Evolutionary conservation across 2,329 filamentous ascomycete genomes (phyloP).

Genomic region (Pseudogymnoascus sp.): DNA sequence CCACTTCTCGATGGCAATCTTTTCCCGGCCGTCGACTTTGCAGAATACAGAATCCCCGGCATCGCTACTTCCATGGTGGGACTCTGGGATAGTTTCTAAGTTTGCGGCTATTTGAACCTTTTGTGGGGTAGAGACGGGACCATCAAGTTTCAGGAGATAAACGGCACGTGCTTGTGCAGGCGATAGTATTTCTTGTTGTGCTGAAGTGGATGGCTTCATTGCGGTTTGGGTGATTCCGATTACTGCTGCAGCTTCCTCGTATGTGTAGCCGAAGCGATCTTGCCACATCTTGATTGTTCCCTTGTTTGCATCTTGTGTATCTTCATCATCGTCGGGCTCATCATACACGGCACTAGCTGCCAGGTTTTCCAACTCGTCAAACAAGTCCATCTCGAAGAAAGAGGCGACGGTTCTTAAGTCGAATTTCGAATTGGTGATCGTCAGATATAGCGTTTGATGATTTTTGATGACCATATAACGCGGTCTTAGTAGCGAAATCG

Average conservation of each 20-base stretch:
- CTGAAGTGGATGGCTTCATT: not conserved
- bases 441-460: not conserved
- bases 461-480: not conserved
- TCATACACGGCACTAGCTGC: slow-evolving; percentile 17
- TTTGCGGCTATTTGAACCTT: slow-evolving; percentile 19
- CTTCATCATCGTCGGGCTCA: slow-evolving; percentile 16
- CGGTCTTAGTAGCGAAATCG: not conserved
- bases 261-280: slow-evolving; percentile 23
- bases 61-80: slow-evolving; percentile 17
- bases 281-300: slow-evolving; percentile 8
- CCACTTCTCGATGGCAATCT: slow-evolving; percentile 16
- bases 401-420: not conserved
- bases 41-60: slow-evolving; percentile 21
- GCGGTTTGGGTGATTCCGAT: not conserved
- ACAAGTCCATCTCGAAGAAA: slow-evolving; percentile 18
- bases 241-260: slow-evolving; percentile 27
- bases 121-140: slow-evolving; percentile 16
- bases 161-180: slow-evolving; percentile 6
- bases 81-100: slow-evolving; percentile 14
- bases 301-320: not conserved
- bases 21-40: slow-evolving; percentile 18
- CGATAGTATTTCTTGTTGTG: not conserved
- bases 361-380: slow-evolving; percentile 23
- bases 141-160: slow-evolving; percentile 24
- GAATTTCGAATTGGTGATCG: not conserved